Evolutionary conservation across 1,139 yeast species (phyloP), one percentile per base, ranked within the genome.

Genomic region (Williopsis jadinii): DNA sequence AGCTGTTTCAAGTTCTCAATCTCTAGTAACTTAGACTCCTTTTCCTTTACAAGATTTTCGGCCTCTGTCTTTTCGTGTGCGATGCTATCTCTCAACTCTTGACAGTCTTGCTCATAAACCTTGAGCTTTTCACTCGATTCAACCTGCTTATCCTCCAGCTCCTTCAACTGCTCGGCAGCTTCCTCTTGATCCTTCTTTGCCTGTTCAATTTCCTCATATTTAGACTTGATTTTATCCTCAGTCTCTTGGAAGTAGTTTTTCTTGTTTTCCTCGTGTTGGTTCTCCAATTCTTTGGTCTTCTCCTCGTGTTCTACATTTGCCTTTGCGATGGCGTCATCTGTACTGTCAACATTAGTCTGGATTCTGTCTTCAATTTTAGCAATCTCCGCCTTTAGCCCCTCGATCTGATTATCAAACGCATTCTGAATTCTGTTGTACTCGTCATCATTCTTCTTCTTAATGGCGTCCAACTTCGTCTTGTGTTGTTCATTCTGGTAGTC

Each of bases 251-350:
- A 35, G 35, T 40, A 44, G n/a, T 35, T 38, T 30, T 46, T 39
- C 41, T 51, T 53, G 9, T 43, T 40, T 32, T 49, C 55, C 30
- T 43, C 55, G 33, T 50, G 57, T 36, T 52, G 38, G 32, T 46
- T 50, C 30, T 43, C 49, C 12, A 52, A 40, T 27, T 43, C 45
- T 40, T 46, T 44, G 9, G 48, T 41, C 24, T 41, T 41, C 11
- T 39, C 39, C 28, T 48, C 54, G 35, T 43, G 49, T 3, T 43
- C 32, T 11, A 12, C 34, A 33, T 49, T 46, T 2, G 52, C 47
- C n/a, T 37, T 39, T 9, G 45, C 42, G 36, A 53, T 44, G 24
- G 43, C 46, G 24, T 46, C 43, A 2, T 38, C 39, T 5, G 49
- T 40, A 4, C 38, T 19, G 3, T 34, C 39, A 34, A 49, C 49